Percentiles rank a stretch among this genome's conserved stretches.
Conservation (phyloP, 2,329 filamentous ascomycete species). For the Tolypocladium ovalisporum region DNA sequence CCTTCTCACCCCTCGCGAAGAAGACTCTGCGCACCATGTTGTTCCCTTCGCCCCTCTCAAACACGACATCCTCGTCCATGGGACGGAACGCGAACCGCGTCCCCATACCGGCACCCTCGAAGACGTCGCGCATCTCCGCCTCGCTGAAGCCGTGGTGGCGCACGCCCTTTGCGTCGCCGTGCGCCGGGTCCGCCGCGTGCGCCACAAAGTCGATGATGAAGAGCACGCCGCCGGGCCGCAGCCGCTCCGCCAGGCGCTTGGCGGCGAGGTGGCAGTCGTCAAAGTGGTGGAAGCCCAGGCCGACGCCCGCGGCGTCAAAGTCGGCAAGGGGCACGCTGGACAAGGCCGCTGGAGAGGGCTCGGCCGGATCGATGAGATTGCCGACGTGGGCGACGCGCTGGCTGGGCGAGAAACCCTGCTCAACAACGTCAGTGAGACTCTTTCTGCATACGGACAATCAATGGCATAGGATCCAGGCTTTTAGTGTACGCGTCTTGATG, state of each 20-base stretch:
- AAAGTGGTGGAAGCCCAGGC: slow-evolving; percentile 57
- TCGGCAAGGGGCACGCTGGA: slow-evolving; percentile 50
- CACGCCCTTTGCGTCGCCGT: slow-evolving; percentile 35
- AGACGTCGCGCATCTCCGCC: slow-evolving; percentile 47
- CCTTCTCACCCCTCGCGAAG: slow-evolving; percentile 13
- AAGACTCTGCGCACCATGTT: slow-evolving; percentile 30
- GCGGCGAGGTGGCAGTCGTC: slow-evolving; percentile 51
- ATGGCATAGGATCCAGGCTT: background rate
- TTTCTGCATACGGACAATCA: background rate
- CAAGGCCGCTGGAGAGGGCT: slow-evolving; percentile 42
- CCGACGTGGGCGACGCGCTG: slow-evolving; percentile 48
- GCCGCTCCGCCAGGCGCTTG: slow-evolving; percentile 44
- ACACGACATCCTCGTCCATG: slow-evolving; percentile 37
- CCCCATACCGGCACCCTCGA: slow-evolving; percentile 49
- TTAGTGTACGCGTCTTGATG: background rate
- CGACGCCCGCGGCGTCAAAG: slow-evolving; percentile 58
- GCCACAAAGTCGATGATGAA: slow-evolving; percentile 58
- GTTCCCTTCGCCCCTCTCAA: slow-evolving; percentile 21
- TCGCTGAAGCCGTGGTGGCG: slow-evolving; percentile 56
- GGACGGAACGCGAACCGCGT: slow-evolving; percentile 46
- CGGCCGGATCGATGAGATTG: slow-evolving; percentile 39
- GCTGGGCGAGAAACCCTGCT: slow-evolving; percentile 34
- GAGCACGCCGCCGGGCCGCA: slow-evolving; percentile 55
- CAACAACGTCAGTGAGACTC: background rate
- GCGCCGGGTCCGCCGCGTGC: slow-evolving; percentile 25